These are phyloP conservation scores for Verticillium klebahnii DNA, from an alignment of 2,329 filamentous ascomycete species.

Conservation along the genomic window DNA sequence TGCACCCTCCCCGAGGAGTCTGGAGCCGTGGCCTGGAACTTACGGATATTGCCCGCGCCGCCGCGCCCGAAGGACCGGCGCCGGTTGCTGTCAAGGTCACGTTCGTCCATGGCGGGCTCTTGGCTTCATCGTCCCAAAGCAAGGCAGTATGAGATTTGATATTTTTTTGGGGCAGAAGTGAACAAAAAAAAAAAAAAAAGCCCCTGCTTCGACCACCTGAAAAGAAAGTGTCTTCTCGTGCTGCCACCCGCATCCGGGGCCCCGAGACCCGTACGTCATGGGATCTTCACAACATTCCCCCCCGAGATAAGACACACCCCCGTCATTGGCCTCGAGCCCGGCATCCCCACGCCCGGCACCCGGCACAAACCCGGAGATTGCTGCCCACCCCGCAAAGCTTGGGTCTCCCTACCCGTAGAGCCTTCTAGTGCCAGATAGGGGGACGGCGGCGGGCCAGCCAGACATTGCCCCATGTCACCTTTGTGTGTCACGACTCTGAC, in stretches of 20 bases:
- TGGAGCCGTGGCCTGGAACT: not conserved
- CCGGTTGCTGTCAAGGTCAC: slow-evolving; percentile 3
- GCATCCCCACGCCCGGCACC: not conserved
- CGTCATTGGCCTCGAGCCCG: not conserved
- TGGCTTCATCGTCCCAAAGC: not conserved
- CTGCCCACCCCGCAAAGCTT: not conserved
- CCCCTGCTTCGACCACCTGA: no score
- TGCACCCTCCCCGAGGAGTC: not conserved
- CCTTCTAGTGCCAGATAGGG: not conserved
- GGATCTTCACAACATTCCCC: not conserved
- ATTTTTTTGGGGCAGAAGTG: no score
- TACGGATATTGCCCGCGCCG: slow-evolving; percentile 7
- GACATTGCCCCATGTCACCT: not conserved
- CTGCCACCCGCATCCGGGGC: not conserved
- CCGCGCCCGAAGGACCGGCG: slow-evolving; percentile 3
- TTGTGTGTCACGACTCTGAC: not conserved
- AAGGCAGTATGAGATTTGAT: no score
- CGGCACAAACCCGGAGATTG: not conserved
- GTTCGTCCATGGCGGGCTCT: not conserved
- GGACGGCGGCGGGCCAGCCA: not conserved
- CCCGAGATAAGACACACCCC: not conserved
- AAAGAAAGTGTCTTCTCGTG: not conserved
- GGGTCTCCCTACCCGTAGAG: not conserved
- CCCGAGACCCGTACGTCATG: not conserved
- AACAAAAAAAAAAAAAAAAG: no score